phyloP scores from a whole-genome alignment of 1,139 yeast genomes.

The Kurtzmaniella quercitrusa region DNA sequence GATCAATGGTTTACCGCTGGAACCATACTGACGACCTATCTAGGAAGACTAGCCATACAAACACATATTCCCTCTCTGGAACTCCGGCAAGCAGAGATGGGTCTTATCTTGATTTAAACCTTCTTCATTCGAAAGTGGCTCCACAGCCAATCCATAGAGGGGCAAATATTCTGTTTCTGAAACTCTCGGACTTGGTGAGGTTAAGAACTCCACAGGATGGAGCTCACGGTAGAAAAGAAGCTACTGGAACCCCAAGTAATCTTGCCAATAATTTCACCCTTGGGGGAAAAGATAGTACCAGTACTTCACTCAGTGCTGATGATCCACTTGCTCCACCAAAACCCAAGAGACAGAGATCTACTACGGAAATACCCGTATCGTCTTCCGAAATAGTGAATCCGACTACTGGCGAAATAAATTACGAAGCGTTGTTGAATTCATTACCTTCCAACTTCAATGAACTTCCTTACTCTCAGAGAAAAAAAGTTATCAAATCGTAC shows the following conservation, averaged over 20 bases:
- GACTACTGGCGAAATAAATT: conserved; percentile 28
- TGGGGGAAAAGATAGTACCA: conserved; percentile 7
- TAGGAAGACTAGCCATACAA: conserved; percentile 12
- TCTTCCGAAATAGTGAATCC: conserved; percentile 27
- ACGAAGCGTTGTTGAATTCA: conserved; percentile 35
- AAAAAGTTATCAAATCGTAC: conserved; percentile 50
- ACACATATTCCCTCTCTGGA: conserved; percentile 16
- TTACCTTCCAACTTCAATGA: conserved; percentile 60
- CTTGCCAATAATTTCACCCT: background rate
- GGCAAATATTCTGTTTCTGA: conserved; percentile 14
- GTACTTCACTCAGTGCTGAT: conserved; percentile 8
- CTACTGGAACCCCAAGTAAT: conserved; percentile 1
- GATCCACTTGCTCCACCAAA: conserved; percentile 11
- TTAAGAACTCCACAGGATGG: conserved; percentile 17
- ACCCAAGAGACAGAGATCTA: conserved; percentile 19
- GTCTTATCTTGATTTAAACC: conserved; percentile 39
- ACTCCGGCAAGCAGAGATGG: conserved; percentile 29
- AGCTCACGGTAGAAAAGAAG: conserved; percentile 2
- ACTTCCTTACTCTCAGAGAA: conserved; percentile 67
- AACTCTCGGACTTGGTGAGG: conserved; percentile 25
- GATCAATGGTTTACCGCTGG: conserved; percentile 40
- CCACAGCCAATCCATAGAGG: conserved; percentile 37
- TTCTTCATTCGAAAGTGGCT: conserved; percentile 44
- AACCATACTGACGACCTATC: conserved; percentile 12
- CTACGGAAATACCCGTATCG: conserved; percentile 14